A percentile compares a stretch with the other conserved stretches of the same genome.
Conservation (phyloP, 305 asterid genomes). For the Fraxinus floribunda region DNA sequence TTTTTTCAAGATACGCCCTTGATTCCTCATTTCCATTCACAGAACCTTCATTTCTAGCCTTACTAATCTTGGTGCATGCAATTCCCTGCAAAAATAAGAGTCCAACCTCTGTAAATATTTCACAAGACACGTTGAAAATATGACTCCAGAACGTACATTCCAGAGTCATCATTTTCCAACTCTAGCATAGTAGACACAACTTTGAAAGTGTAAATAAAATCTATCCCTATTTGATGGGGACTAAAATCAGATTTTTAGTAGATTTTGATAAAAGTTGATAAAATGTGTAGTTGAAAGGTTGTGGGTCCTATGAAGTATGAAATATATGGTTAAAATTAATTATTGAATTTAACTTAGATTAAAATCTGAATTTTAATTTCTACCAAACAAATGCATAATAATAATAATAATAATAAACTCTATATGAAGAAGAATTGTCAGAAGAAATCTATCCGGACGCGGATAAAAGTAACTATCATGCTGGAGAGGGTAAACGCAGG, state of each 20-base stretch:
- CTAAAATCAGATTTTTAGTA: no score
- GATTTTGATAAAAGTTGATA: no score
- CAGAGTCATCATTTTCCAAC: neutral
- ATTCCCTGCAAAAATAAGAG: constrained; percentile 63
- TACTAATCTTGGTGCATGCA: constrained; percentile 90
- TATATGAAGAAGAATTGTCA: constrained; percentile 1
- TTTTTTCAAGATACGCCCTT: constrained; percentile 85
- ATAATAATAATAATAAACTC: neutral
- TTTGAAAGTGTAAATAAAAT: constrained; percentile 4
- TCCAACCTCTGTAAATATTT: constrained; percentile 17
- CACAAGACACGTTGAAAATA: neutral
- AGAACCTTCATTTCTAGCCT: constrained; percentile 65
- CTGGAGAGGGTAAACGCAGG: constrained; percentile 14
- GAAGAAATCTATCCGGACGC: constrained; percentile 9
- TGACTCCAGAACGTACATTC: neutral
- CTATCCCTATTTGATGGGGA: no score
- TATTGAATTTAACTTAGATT: no score
- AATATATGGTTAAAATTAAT: no score
- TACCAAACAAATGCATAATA: no score
- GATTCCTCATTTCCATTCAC: constrained; percentile 76
- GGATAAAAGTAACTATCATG: constrained; percentile 1
- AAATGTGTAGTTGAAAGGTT: no score
- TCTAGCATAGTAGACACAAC: constrained; percentile 6
- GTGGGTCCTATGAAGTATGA: no score
- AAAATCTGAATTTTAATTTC: no score